phyloP scores from a whole-genome alignment of 495 filamentous ascomycete genomes.

The Echria macrotheca region DNA sequence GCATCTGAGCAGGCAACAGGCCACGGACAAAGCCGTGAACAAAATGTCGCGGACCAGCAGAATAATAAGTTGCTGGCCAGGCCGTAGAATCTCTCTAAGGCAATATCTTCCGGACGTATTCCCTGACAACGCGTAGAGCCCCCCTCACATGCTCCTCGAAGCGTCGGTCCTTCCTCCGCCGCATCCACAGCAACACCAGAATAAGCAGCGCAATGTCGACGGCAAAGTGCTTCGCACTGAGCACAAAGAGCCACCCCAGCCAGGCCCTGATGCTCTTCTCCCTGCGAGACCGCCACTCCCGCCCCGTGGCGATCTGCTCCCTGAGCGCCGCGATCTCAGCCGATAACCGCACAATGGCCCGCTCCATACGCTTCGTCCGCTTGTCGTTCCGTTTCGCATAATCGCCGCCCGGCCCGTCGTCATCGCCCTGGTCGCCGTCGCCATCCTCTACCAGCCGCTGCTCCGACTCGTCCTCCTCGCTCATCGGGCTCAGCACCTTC shows the following conservation, averaged over 20 bases:
- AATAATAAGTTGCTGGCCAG: too few relatives aligned
- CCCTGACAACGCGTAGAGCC: constrained; percentile 56
- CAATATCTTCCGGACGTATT: constrained; percentile 51
- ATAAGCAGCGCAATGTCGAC: constrained; percentile 66
- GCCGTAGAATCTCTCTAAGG: too few relatives aligned
- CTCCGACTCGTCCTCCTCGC: constrained; percentile 69
- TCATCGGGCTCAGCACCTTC: constrained; percentile 72
- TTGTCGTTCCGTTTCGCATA: constrained; percentile 43
- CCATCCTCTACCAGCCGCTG: constrained; percentile 34
- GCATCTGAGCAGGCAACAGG: too few relatives aligned
- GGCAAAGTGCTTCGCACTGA: constrained; percentile 64
- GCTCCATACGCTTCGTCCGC: constrained; percentile 81
- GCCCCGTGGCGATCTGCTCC: constrained; percentile 75
- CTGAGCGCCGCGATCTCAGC: constrained; percentile 90
- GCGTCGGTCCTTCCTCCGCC: constrained; percentile 66
- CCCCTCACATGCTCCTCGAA: constrained; percentile 70
- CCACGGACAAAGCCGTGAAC: too few relatives aligned
- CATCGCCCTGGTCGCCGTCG: constrained; percentile 38
- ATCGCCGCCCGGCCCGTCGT: too few relatives aligned
- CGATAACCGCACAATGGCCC: constrained; percentile 82
- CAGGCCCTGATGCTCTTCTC: constrained; percentile 60
- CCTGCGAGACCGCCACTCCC: constrained; percentile 49
- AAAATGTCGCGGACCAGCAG: too few relatives aligned
- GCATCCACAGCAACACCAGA: constrained; percentile 71
- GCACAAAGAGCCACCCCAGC: constrained; percentile 66